Percentiles rank a stretch among this genome's conserved stretches.
These are phyloP conservation scores for Diplogelasinospora grovesii DNA, from an alignment of 495 filamentous ascomycete genomes.

Conservation along the genomic window DNA sequence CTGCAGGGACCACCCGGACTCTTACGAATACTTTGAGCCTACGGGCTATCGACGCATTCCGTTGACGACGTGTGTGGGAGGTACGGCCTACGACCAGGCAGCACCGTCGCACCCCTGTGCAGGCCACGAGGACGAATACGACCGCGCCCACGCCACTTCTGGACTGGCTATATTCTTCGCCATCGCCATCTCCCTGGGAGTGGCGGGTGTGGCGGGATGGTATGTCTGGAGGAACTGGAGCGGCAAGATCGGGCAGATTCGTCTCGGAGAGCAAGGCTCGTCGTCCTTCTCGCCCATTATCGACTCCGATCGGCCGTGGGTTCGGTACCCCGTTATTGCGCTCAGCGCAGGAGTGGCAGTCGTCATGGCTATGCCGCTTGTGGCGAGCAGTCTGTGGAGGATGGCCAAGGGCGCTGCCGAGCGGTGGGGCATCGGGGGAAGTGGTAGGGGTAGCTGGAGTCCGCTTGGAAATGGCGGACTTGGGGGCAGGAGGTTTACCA, in stretches of 20 bases:
- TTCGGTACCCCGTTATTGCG: constrained; percentile 68
- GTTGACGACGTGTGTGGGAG: constrained; percentile 75
- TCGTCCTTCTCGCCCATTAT: no score
- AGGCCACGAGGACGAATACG: constrained; percentile 68
- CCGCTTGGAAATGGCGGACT: constrained; percentile 40
- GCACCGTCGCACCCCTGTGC: constrained; percentile 56
- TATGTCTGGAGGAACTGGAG: constrained; percentile 82
- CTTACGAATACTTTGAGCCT: constrained; percentile 66
- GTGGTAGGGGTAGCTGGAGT: constrained; percentile 32
- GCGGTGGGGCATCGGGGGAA: constrained; percentile 30
- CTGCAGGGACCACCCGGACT: constrained; percentile 61
- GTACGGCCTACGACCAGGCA: constrained; percentile 60
- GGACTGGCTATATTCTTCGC: constrained; percentile 81
- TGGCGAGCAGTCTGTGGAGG: constrained; percentile 62
- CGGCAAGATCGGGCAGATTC: constrained; percentile 84
- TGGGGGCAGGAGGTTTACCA: constrained; percentile 61
- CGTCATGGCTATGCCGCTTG: constrained; percentile 71
- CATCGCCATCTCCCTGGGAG: constrained; percentile 61
- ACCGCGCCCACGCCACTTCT: constrained; percentile 57
- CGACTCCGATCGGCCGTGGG: constrained; percentile 59
- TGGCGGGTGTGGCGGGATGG: constrained; percentile 69
- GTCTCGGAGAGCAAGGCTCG: constrained; percentile 59
- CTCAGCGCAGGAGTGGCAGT: constrained; percentile 59
- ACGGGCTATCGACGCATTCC: constrained; percentile 91
- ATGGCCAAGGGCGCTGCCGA: constrained; percentile 43